Conservation (phyloP, 2,329 filamentous ascomycete species). For the Colletotrichum sp. region DNA sequence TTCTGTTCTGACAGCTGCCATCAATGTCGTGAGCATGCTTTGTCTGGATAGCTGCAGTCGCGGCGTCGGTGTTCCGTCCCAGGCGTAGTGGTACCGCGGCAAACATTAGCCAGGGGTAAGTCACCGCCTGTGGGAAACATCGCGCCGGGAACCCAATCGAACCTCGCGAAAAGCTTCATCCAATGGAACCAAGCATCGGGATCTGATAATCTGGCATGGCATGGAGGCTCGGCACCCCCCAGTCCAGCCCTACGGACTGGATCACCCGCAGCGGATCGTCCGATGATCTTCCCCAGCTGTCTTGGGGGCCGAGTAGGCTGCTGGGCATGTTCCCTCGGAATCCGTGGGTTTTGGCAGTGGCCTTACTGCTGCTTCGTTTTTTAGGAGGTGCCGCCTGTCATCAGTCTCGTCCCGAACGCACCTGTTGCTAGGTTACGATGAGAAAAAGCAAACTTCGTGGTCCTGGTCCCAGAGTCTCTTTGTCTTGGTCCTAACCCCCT, state of each 20-base stretch:
- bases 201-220: constrained; percentile 19
- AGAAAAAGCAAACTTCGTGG: not conserved
- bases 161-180: constrained; percentile 5
- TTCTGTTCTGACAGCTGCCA: not conserved
- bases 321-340: not conserved
- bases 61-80: not conserved
- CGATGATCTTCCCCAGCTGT: constrained; percentile 5
- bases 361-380: not conserved
- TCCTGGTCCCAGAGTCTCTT: not conserved
- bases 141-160: constrained; percentile 3
- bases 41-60: not conserved
- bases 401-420: not conserved
- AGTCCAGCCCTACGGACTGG: constrained; percentile 6
- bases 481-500: not conserved
- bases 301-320: not conserved
- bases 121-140: not conserved
- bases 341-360: not conserved
- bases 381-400: not conserved
- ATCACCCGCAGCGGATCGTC: constrained; percentile 15
- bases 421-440: not conserved
- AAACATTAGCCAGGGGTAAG: not conserved
- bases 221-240: not conserved
- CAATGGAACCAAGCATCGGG: constrained; percentile 3
- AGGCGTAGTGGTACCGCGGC: not conserved
- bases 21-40: not conserved